A percentile compares a stretch with the other conserved stretches of the same genome.
These are phyloP conservation scores for Mortierella sp. DNA, from an alignment of 371 early-diverging fungal genomes.

Conservation along the genomic window DNA sequence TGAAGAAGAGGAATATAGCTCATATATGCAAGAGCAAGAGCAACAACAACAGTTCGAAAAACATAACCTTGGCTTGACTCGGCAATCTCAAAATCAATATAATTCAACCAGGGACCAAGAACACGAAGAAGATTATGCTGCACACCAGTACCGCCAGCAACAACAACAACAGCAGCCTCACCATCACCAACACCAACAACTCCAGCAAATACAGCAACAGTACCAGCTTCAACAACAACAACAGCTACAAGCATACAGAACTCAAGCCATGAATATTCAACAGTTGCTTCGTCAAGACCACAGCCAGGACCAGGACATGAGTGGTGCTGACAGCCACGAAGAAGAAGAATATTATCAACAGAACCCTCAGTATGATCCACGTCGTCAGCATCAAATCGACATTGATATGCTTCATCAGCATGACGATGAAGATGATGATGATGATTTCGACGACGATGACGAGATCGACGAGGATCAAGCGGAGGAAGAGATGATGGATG, in stretches of 20 bases:
- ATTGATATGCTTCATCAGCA: constrained; percentile 26
- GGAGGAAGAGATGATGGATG: constrained; percentile 60
- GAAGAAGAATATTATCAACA: constrained; percentile 49
- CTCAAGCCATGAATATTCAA: constrained; percentile 55
- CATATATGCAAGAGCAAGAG: constrained; percentile 48
- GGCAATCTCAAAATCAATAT: constrained; percentile 9
- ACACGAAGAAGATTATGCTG: constrained; percentile 8
- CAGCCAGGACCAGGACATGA: constrained; percentile 35
- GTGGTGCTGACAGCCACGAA: constrained; percentile 40
- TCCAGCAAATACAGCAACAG: constrained; percentile 42
- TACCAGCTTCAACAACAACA: constrained; percentile 52
- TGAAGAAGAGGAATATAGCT: constrained; percentile 47
- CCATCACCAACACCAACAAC: constrained; percentile 49
- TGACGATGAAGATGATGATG: constrained; percentile 31
- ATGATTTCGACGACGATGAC: constrained; percentile 30
- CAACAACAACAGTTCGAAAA: constrained; percentile 30
- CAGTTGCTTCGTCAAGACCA: constrained; percentile 44
- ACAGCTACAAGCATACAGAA: constrained; percentile 43
- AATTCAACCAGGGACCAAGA: constrained; percentile 21
- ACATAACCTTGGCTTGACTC: constrained; percentile 11
- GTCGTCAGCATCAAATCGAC: constrained; percentile 32
- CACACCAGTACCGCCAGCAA: constrained; percentile 8
- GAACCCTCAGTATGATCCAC: constrained; percentile 46
- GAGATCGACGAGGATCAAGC: constrained; percentile 60
- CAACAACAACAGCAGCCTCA: constrained; percentile 32